Base-by-base conservation (phyloP, 129 eudicot species). In the Mikania micrantha region DNA sequence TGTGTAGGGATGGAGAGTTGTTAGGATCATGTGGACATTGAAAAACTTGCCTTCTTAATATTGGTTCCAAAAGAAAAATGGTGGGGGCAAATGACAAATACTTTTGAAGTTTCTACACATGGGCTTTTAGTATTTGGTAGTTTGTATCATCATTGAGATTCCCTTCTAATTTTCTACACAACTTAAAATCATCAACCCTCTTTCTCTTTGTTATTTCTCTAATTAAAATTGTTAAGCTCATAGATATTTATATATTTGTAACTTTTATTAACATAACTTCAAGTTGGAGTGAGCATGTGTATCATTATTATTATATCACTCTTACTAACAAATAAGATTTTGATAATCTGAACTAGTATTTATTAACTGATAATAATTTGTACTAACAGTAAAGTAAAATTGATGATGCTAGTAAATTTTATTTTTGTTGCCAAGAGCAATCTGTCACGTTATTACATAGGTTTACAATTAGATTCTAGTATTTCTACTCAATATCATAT, bases 101-200 rank as follows among this genome's bases (percentile, higher is more conserved):
- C 80, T 68, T 67, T 48, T 56, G 62, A 68, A 68, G 52, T 45
- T 52, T 70, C 62, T 70, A 71, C 53, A 56, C 62, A 53, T 56
- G 32, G 17, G n/a, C 38, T 64, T 70, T 21, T 56, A 71, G 68
- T 41, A 38, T 64, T 77, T 77, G 77, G 73, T 71, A 72, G 77
- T 78, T 72, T 78, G 74, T 72, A 54, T 66, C 82, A 72, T 72
- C 78, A 72, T 78, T 72, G 71, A 78, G 82, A 78, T 78, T 72
- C 82, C 64, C 12, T 32, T 57, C 45, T 58, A 50, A 60, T 57
- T 71, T 58, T 68, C 58, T 72, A 32, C 63, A 72, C 54, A 78
- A 73, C 74, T 74, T 72, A 78, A 78, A 44, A 57, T 59, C 69
- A 60, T 54, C 42, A 24, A 22, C 50, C 45, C 10, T 70, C 28